These are phyloP conservation scores for Gynostemma pentaphyllum DNA, from an alignment of 306 rosid species.

Conservation along the genomic window DNA sequence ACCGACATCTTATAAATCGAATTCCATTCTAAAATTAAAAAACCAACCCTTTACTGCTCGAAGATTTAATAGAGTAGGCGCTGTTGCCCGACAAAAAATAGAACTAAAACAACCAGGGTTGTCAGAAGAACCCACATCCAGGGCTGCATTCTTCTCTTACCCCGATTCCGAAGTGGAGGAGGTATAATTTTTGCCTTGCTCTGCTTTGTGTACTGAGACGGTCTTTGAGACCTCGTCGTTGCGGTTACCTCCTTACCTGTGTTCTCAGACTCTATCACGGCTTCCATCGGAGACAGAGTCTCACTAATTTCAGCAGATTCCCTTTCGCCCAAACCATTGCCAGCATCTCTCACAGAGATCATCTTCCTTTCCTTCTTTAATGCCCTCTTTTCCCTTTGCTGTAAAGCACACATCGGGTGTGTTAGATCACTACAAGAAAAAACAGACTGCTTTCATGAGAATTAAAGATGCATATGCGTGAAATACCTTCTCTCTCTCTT, in stretches of 20 bases:
- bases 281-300: slow-evolving; percentile 20
- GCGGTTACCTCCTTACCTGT: slow-evolving; percentile 26
- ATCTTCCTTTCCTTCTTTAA: slow-evolving; percentile 70
- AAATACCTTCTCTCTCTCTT: slow-evolving; percentile 72
- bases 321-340: slow-evolving; percentile 22
- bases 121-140: slow-evolving; percentile 62
- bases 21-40: background rate
- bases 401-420: slow-evolving; percentile 14
- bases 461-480: background rate
- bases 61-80: slow-evolving; percentile 8
- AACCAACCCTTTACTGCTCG: background rate
- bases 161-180: slow-evolving; percentile 55
- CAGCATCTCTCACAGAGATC: slow-evolving; percentile 21
- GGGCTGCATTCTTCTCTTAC: slow-evolving; percentile 59
- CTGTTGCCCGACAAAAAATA: slow-evolving; percentile 36
- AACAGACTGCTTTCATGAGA: background rate
- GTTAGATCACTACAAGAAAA: background rate
- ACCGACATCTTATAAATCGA: background rate
- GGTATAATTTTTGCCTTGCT: slow-evolving; percentile 52
- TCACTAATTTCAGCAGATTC: slow-evolving; percentile 32
- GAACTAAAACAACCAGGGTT: slow-evolving; percentile 22
- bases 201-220: slow-evolving; percentile 38
- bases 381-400: slow-evolving; percentile 63
- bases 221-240: slow-evolving; percentile 35
- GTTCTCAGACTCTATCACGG: slow-evolving; percentile 23